Evolutionary conservation across 768 basidiomycete species (phyloP), one percentile per base, ranked within the genome.

Genomic region (Imleria badia): DNA sequence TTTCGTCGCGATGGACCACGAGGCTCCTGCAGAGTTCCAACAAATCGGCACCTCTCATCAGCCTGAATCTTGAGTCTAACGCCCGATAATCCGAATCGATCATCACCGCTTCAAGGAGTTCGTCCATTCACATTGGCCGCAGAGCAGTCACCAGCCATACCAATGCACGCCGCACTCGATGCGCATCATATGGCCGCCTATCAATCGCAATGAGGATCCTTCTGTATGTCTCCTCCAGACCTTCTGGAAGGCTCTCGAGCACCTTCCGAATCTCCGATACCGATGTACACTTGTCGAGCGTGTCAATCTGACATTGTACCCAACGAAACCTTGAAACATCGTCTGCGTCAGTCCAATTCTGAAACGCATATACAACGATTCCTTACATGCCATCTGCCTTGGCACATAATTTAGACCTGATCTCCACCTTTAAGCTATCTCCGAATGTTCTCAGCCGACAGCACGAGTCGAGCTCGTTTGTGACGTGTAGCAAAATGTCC

Each of bases 381-480:
- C 5, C 65, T 39, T 35, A 67, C 66, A 66, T 66, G 15, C 65
- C 65, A 19, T 62, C 60, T 9, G 65, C 55, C n/a, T 44, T 52
- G 1, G 23, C 26, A 35, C 49, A 54, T 13, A 67, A 23, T 3
- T 19, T 8, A 1, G 26, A 41, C 20, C 19, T 43, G 5, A 67
- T 57, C 3, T 62, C 56, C 5, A 45, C 33, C 14, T 53, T 62
- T 13, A 67, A 5, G 2, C 22, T 13, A 9, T 3, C 17, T 3
- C 51, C 9, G 5, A 62, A 45, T 11, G 9, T 19, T 30, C 51
- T 48, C 36, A 67, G 30, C 6, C 30, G 55, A 23, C 9, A 6
- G 2, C 56, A 55, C 1, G 51, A 55, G 14, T 56, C 39, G 1
- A 67, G 48, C n/a, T 61, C 56, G 33, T 38, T 51, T 0, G 51